Percentiles rank a stretch among this genome's conserved stretches.
phyloP scores from a whole-genome alignment of 1,284 basidiomycete species.

The Apiotrichum montevideense region DNA sequence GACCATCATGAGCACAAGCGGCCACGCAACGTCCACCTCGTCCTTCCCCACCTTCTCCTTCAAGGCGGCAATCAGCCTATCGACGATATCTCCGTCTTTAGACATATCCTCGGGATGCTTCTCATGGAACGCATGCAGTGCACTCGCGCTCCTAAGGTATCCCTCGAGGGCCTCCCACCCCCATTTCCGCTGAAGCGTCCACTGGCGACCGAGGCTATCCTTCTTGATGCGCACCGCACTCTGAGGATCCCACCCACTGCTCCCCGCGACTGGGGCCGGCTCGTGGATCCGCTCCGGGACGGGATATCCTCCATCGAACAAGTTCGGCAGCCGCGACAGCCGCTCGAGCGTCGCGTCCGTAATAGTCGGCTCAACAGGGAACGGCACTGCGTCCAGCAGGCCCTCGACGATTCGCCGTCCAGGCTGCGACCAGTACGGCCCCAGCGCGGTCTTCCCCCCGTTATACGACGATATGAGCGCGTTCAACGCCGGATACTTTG shows the following conservation, averaged over 20 bases:
- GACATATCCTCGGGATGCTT: conserved; percentile 56
- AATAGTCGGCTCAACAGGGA: conserved; percentile 48
- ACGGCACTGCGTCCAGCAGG: conserved; percentile 63
- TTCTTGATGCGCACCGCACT: conserved; percentile 25
- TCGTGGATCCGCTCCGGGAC: conserved; percentile 8
- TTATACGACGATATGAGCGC: conserved; percentile 51
- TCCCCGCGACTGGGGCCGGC: conserved; percentile 26
- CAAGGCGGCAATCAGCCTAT: conserved; percentile 57
- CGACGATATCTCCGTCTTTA: conserved; percentile 58
- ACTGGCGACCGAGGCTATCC: conserved; percentile 39
- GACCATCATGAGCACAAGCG: conserved; percentile 60
- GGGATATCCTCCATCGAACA: conserved; percentile 47
- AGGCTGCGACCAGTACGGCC: conserved; percentile 72
- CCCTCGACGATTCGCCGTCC: conserved; percentile 69
- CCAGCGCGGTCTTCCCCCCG: conserved; percentile 51
- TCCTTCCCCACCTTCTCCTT: conserved; percentile 36
- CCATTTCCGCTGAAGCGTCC: conserved; percentile 54
- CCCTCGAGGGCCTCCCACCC: conserved; percentile 48
- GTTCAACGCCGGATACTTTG: conserved; percentile 56
- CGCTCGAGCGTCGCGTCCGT: background rate
- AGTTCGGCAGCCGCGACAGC: conserved; percentile 46
- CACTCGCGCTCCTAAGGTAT: conserved; percentile 67
- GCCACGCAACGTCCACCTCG: conserved; percentile 62
- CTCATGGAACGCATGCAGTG: conserved; percentile 65
- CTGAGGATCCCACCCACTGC: conserved; percentile 20